phyloP scores from a whole-genome alignment of 345 rosid genomes.

The Eucalyptus melliodora region DNA sequence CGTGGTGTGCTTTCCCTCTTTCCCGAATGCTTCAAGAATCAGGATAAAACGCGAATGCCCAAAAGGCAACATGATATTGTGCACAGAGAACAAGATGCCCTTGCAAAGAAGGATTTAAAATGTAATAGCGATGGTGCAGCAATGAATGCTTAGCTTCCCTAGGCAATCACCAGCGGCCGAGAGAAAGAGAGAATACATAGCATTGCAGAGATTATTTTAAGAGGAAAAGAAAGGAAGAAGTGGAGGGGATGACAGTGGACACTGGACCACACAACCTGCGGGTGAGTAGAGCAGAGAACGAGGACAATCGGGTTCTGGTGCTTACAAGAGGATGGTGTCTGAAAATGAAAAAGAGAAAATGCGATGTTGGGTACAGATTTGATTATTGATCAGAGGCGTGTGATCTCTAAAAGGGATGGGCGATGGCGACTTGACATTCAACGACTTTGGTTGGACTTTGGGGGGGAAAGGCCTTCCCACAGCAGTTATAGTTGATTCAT shows the following conservation, averaged over 20 bases:
- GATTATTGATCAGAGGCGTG: not conserved
- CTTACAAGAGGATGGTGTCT: not conserved
- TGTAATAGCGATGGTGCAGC: not conserved
- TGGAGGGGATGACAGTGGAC: not conserved
- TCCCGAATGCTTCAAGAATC: not conserved
- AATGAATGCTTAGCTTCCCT: not conserved
- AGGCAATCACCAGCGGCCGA: not conserved
- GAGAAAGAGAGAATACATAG: not conserved
- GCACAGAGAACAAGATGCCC: not conserved
- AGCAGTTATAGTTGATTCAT: not conserved
- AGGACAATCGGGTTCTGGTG: not conserved
- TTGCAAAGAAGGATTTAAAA: not conserved
- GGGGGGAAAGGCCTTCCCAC: not conserved
- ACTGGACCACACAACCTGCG: not conserved
- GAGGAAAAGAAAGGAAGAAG: not conserved
- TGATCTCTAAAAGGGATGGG: not conserved
- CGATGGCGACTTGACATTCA: not conserved
- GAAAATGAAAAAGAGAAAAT: not conserved
- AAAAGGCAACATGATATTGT: not conserved
- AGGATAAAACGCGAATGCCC: not conserved
- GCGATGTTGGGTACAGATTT: not conserved
- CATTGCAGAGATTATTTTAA: not conserved
- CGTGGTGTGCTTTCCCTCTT: not conserved
- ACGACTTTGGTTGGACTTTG: not conserved
- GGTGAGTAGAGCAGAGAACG: not conserved